Percentiles rank a stretch among this genome's conserved stretches.
Evolutionary conservation across 352 stramenopile genomes (phyloP).

Genomic region (Pythium biforme): DNA sequence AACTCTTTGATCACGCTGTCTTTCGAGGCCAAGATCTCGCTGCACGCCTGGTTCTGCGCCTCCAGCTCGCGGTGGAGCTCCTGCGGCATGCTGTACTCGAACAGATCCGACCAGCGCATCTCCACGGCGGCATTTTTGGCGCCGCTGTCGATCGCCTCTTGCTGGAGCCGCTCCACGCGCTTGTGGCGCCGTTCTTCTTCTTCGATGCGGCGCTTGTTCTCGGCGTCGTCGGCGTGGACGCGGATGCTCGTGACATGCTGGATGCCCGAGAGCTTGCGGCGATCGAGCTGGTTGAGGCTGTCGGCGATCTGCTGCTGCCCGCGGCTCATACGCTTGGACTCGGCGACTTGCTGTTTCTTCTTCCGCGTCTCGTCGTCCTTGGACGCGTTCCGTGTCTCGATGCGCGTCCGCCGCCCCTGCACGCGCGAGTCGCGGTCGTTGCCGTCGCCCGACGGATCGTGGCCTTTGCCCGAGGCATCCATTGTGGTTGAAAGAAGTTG

Average conservation of each 20-base stretch:
- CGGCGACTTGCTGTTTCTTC: slow-evolving; percentile 58
- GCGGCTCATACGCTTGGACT: slow-evolving; percentile 67
- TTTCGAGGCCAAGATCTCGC: slow-evolving; percentile 91
- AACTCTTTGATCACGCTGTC: slow-evolving; percentile 88
- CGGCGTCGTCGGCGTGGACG: slow-evolving; percentile 85
- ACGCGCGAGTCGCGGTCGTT: slow-evolving; percentile 68
- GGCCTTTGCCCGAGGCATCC: slow-evolving; percentile 33
- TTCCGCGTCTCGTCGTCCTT: slow-evolving; percentile 79
- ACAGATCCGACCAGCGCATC: slow-evolving; percentile 90
- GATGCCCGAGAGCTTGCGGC: slow-evolving; percentile 76
- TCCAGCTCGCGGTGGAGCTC: slow-evolving; percentile 91
- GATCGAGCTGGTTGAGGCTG: slow-evolving; percentile 75
- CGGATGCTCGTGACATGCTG: slow-evolving; percentile 91
- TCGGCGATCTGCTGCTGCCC: slow-evolving; percentile 76
- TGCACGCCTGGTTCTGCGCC: slow-evolving; percentile 82
- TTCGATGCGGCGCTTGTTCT: slow-evolving; percentile 87
- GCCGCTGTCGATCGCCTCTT: slow-evolving; percentile 88
- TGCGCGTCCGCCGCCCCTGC: slow-evolving; percentile 59
- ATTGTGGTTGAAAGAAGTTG: slow-evolving; percentile 13
- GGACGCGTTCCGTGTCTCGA: slow-evolving; percentile 74
- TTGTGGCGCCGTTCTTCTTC: slow-evolving; percentile 89
- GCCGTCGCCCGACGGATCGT: slow-evolving; percentile 34
- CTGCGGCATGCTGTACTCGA: slow-evolving; percentile 93
- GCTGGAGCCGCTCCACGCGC: slow-evolving; percentile 85
- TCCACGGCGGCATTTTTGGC: slow-evolving; percentile 93